These are phyloP conservation scores for Fusarium nisikadoi DNA, from an alignment of 2,329 filamentous ascomycete genomes.

Conservation along the genomic window DNA sequence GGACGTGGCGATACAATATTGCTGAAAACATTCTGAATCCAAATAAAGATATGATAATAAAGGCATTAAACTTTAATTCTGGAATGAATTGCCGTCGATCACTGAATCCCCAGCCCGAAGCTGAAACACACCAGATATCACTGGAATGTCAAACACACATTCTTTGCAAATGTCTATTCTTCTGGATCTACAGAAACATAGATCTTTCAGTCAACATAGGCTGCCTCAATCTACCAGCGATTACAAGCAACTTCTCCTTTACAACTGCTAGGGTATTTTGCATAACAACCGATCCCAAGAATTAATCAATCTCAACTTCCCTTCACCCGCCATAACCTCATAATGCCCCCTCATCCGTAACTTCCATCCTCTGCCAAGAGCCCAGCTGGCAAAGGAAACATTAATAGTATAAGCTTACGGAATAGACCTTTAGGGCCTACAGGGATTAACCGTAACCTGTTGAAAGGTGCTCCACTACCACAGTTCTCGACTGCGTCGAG, in stretches of 20 bases:
- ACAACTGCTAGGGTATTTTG: conserved; percentile 39
- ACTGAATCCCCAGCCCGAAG: neutral
- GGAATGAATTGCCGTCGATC: conserved; percentile 3
- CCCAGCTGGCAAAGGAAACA: conserved; percentile 8
- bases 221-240: conserved; percentile 31
- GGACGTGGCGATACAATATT: neutral
- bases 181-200: conserved; percentile 10
- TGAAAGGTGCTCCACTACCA: conserved; percentile 29
- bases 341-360: conserved; percentile 3
- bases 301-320: conserved; percentile 18
- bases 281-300: conserved; percentile 28
- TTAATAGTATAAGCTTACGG: conserved; percentile 5
- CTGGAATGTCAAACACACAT: neutral
- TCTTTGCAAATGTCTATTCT: conserved; percentile 10
- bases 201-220: conserved; percentile 27
- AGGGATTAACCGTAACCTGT: neutral
- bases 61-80: neutral
- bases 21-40: neutral
- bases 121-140: neutral
- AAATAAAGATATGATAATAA: neutral
- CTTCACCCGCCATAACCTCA: conserved; percentile 12
- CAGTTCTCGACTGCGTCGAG: conserved; percentile 38
- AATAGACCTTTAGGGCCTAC: neutral
- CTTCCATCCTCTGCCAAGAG: conserved; percentile 8
- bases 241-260: conserved; percentile 26